Conservation (phyloP, 129 eudicot species). For the Rutidosis leptorrhynchoides region DNA sequence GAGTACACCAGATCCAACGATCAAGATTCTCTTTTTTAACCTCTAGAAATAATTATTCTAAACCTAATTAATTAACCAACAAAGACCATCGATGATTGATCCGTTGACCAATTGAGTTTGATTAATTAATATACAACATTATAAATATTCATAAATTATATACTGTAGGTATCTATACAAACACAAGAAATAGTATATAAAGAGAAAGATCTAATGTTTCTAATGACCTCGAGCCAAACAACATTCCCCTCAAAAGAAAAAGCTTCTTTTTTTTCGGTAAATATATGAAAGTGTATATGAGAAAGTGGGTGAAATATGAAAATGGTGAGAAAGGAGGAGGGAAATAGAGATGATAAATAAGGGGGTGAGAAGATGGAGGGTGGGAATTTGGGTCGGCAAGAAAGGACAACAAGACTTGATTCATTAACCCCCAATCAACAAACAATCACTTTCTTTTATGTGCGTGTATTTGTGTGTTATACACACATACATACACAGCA, state of each 20-base stretch:
- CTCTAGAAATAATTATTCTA: not conserved
- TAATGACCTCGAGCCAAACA: constrained; percentile 47
- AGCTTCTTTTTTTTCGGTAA: constrained; percentile 16
- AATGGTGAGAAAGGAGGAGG: constrained; percentile 21
- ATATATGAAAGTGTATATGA: not conserved
- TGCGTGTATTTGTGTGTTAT: too few relatives aligned
- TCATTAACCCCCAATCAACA: too few relatives aligned
- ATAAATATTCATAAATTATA: not conserved
- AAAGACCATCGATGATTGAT: constrained; percentile 31
- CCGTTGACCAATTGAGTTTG: constrained; percentile 27
- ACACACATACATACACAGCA: too few relatives aligned
- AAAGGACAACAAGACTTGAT: too few relatives aligned
- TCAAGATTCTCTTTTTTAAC: constrained; percentile 21
- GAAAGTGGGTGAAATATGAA: constrained; percentile 14
- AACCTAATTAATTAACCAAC: constrained; percentile 17
- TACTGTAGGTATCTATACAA: not conserved
- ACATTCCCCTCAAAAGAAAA: constrained; percentile 43
- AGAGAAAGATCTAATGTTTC: constrained; percentile 26
- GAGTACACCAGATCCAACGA: constrained; percentile 46
- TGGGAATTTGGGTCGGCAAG: too few relatives aligned
- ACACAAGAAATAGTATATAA: not conserved
- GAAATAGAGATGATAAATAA: constrained; percentile 41
- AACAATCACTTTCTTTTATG: too few relatives aligned
- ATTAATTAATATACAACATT: constrained; percentile 16
- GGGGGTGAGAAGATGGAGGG: constrained; percentile 29